These are phyloP conservation scores for Cercophora scortea DNA, from an alignment of 495 filamentous ascomycete species.

Conservation along the genomic window DNA sequence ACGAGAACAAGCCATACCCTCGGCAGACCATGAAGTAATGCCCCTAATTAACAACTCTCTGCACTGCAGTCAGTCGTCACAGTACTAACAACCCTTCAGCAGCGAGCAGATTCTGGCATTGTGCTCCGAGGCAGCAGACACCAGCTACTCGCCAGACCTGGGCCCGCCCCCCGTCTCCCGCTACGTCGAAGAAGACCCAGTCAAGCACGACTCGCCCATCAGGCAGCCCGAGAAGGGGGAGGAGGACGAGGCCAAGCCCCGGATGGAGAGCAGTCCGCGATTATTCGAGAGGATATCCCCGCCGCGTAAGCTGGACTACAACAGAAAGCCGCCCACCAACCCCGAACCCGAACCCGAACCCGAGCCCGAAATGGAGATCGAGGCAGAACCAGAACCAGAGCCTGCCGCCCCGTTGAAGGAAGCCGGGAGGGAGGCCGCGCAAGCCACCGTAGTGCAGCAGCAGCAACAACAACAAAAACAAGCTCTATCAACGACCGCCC, in stretches of 20 bases:
- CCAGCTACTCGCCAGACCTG: constrained; percentile 55
- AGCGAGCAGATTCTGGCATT: constrained; percentile 41
- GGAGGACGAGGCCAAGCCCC: too few species aligned
- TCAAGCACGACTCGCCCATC: constrained; percentile 42
- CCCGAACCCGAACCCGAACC: constrained; percentile 7
- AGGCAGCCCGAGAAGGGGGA: too few species aligned
- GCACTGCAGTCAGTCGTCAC: too few species aligned
- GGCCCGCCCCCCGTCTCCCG: constrained; percentile 59
- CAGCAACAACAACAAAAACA: neutral
- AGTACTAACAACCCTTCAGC: constrained; percentile 12
- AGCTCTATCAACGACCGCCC: neutral
- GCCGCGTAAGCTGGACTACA: constrained; percentile 9
- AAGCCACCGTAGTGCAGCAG: neutral
- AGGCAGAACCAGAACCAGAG: constrained; percentile 1
- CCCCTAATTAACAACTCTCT: too few species aligned
- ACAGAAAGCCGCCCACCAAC: constrained; percentile 8
- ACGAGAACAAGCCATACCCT: constrained; percentile 73
- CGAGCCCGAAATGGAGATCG: neutral
- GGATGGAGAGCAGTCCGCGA: neutral
- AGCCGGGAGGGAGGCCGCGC: constrained; percentile 1
- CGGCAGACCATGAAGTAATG: constrained; percentile 67
- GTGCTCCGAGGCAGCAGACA: constrained; percentile 38
- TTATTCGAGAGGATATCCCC: neutral
- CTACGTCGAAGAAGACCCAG: constrained; percentile 54
- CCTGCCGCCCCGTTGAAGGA: neutral